Base-by-base conservation (phyloP, 1,284 basidiomycete genomes). In the Rhodotorula glutinis region DNA sequence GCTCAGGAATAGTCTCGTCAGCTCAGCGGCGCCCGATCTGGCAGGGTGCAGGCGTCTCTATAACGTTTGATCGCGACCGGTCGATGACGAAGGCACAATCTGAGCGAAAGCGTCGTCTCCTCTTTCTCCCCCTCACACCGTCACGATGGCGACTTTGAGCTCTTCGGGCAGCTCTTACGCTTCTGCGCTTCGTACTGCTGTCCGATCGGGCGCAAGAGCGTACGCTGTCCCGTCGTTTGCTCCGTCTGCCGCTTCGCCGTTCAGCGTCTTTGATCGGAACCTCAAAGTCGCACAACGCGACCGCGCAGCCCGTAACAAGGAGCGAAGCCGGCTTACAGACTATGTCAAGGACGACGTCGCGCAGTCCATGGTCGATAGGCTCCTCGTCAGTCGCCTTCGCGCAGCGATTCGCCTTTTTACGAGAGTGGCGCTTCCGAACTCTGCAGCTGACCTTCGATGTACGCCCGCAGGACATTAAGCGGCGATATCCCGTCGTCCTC, bases 321-420 rank as follows among this genome's bases (percentile, higher is more conserved):
- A 80, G 40, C 82, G 83, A 53, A 92, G 87, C 75, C 83, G 87
- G 70, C 85, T 86, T 0, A 92, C 96, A 0, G 96, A 98, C 82
- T 98, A 98, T 79, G 82, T 99, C 27, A 85, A 92, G 40, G 86
- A 92, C 64, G 92, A 94, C 76, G 87, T 95, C 5, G 92, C 94
- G 11, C 90, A 94, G 74, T 85, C 89, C 71, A 84, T 98, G 82
- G 85, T 91, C 76, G 95, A 98, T 77, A 84, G 95, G 54, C 84
- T 98, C 72, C 79, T 91, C 81, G 93, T 86, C 70, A 68, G 82
- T 77, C 23, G n/a, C 30, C 23, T 9, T 27, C 27, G 14, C 10
- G 8, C n/a, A n/a, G n/a, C n/a, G n/a, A n/a, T n/a, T n/a, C n/a
- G n/a, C n/a, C n/a, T n/a, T n/a, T n/a, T n/a, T n/a, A n/a, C n/a